phyloP scores from a whole-genome alignment of 768 basidiomycete species.

The Auricularia sp. region DNA sequence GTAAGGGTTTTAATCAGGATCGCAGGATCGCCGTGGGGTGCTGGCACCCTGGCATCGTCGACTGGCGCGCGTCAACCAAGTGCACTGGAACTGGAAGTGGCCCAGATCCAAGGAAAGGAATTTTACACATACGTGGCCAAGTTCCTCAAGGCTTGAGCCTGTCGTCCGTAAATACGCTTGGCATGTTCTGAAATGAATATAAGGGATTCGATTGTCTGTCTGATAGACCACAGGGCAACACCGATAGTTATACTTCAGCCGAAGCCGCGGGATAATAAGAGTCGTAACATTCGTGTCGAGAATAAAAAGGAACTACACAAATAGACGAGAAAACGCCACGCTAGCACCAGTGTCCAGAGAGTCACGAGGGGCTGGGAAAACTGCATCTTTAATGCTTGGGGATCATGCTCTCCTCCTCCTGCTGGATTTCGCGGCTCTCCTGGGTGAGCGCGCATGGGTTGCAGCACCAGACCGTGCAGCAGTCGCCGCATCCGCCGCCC shows the following conservation, averaged over 20 bases:
- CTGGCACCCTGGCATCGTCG: slow-evolving; percentile 46
- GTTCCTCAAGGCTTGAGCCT: not conserved
- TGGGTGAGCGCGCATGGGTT: slow-evolving; percentile 39
- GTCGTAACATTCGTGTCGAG: too few relatives aligned
- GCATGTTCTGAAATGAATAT: too few relatives aligned
- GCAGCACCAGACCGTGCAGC: slow-evolving; percentile 31
- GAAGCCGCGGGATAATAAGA: too few relatives aligned
- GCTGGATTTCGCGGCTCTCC: slow-evolving; percentile 35
- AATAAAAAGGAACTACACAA: too few relatives aligned
- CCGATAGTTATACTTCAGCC: too few relatives aligned
- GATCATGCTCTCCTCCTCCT: slow-evolving; percentile 28
- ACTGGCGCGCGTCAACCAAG: slow-evolving; percentile 39
- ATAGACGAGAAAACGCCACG: too few relatives aligned
- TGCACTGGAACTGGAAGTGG: slow-evolving; percentile 40
- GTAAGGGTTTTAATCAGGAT: not conserved
- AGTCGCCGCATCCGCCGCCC: slow-evolving; percentile 34
- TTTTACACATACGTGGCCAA: slow-evolving; percentile 36
- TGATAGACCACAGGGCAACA: too few relatives aligned
- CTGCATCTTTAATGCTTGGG: not conserved
- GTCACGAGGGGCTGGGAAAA: too few relatives aligned
- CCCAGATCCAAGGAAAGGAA: slow-evolving; percentile 37
- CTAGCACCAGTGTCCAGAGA: too few relatives aligned
- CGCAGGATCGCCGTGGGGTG: slow-evolving; percentile 66
- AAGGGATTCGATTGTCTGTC: too few relatives aligned
- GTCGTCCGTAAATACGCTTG: too few relatives aligned